A percentile compares a stretch with the other conserved stretches of the same genome.
These are phyloP conservation scores for Escallonia rubra DNA, from an alignment of 129 eudicot genomes.

Conservation along the genomic window DNA sequence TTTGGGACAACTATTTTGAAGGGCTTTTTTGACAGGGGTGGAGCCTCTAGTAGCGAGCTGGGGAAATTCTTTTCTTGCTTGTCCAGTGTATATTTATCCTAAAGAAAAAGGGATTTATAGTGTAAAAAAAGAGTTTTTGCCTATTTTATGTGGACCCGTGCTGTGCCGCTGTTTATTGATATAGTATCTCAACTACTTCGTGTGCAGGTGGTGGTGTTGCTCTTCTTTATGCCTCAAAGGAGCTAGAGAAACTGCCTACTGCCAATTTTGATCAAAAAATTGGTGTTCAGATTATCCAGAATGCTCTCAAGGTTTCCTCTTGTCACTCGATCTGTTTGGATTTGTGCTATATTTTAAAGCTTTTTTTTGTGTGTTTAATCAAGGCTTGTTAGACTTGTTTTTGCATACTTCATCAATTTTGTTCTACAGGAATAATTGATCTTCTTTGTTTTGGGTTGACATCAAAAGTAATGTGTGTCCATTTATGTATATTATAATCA, in stretches of 20 bases:
- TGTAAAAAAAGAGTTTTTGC: neutral
- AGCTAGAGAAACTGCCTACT: constrained; percentile 49
- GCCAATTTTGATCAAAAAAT: constrained; percentile 73
- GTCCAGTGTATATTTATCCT: too few species aligned
- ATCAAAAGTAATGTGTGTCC: too few species aligned
- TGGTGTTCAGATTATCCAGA: constrained; percentile 70
- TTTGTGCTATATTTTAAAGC: neutral
- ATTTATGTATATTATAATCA: too few species aligned
- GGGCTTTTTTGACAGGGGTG: too few species aligned
- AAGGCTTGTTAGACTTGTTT: neutral
- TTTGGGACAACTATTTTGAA: too few species aligned
- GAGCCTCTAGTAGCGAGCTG: too few species aligned
- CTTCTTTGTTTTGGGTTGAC: too few species aligned
- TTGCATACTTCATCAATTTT: neutral
- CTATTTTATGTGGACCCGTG: neutral
- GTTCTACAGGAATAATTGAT: too few species aligned
- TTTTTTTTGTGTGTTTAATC: neutral
- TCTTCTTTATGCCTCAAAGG: constrained; percentile 69
- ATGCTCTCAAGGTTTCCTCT: constrained; percentile 51
- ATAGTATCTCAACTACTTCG: neutral
- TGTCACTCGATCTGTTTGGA: too few species aligned
- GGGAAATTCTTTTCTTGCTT: too few species aligned
- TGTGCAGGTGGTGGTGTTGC: constrained; percentile 77
- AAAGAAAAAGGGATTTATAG: neutral
- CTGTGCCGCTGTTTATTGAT: neutral